These are phyloP conservation scores for Kodamaea ohmeri DNA, from an alignment of 1,139 yeast genomes.

Conservation along the genomic window DNA sequence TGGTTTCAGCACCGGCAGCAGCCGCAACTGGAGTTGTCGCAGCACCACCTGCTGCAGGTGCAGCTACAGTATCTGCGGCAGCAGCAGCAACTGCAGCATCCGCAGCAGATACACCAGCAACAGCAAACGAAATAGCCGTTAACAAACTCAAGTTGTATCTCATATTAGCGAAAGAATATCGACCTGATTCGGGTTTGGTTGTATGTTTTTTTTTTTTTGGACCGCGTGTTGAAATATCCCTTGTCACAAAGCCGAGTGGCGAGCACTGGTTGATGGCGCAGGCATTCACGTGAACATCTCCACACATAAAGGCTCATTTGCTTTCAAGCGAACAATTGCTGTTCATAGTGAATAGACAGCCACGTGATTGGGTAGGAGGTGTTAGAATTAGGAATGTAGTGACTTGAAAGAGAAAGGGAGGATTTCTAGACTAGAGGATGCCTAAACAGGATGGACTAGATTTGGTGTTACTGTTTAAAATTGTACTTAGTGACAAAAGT, in stretches of 20 bases:
- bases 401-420: not conserved
- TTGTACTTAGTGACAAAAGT: no score
- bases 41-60: conserved; percentile 9
- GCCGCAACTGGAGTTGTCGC: conserved; percentile 14
- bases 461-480: no score
- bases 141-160: conserved; percentile 5
- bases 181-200: not conserved
- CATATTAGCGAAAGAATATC: not conserved
- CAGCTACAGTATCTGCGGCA: conserved; percentile 7
- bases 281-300: no score
- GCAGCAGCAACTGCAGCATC: conserved; percentile 4
- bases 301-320: no score
- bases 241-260: no score
- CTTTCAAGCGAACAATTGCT: no score
- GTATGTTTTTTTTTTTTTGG: not conserved
- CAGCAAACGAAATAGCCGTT: not conserved
- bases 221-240: not conserved
- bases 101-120: conserved; percentile 3
- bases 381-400: no score
- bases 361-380: no score
- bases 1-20: conserved; percentile 10
- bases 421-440: not conserved
- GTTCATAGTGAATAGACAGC: no score
- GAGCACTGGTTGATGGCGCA: no score
- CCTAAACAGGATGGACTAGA: no score